Evolutionary conservation across 768 basidiomycete species (phyloP), one percentile per base, ranked within the genome.

Genomic region (Suillus lakei): DNA sequence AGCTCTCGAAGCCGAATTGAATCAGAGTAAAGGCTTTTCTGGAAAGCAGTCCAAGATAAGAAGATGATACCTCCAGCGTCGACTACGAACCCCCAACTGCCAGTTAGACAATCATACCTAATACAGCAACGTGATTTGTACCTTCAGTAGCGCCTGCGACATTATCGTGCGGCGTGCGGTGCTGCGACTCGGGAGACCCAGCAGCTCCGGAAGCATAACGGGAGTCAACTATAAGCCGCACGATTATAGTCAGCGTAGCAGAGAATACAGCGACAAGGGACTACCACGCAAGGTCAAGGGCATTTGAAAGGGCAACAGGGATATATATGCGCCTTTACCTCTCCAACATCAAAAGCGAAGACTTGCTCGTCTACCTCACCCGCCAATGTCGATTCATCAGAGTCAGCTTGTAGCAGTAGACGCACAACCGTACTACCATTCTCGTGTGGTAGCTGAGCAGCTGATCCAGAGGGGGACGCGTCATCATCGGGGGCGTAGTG

Each of bases 181-280:
- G 7, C 76, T 73, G 43, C 77, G 76, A 53, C 71, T 74, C 18
- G 69, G 70, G 5, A 78, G 68, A 21, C 66, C 70, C 15, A 77
- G 60, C 8, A 73, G 56, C 60, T 68, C 68, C 69, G 71, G 75
- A 13, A 69, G 46, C 26, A 71, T 63, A n/a, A 55, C 58, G n/a
- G 66, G 67, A 54, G 32, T 26, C 48, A 28, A 5, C 18, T 21
- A 61, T n/a, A 34, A 61, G n/a, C 23, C 10, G 34, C 16, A 48
- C 26, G 39, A 34, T 60, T 15, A 18, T 38, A 39, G 39, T 51
- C 53, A 34, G 55, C 51, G 12, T 67, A 56, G 55, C 62, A 66
- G 61, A 77, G 46, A 41, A 39, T 50, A 39, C 15, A 21, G 23
- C 32, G 23, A 50, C 36, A 41, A 60, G 15, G 26, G 36, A 23